Evolutionary conservation across 2,329 filamentous ascomycete genomes (phyloP), one percentile per base, ranked within the genome.

Genomic region (Lachnellula hyalina): DNA sequence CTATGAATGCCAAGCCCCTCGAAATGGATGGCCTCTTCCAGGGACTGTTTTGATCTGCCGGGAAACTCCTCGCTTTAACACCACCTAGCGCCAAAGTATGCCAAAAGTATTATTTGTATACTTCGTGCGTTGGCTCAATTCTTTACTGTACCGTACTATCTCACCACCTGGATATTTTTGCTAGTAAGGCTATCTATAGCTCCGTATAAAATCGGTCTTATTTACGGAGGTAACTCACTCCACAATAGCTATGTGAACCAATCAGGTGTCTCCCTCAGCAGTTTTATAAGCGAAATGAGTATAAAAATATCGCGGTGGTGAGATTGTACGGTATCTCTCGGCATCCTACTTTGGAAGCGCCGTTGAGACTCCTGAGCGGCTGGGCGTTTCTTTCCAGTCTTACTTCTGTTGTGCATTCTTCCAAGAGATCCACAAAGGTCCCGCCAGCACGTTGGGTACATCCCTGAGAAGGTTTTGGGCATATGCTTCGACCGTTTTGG

Each of bases 321-420:
- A 21, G 21, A 21, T 21, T 3, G 21, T 21, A 21, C 21, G 21
- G 21, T 21, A 53, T 57, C 55, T 53, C 56, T 59, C 50, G 61
- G 58, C 56, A 42, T 53, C 28, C 51, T 53, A n/a, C 42, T 53
- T 57, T 34, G 14, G 49, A 32, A 41, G 23, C 21, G 12, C 21
- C 44, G 21, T 41, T 55, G 56, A 51, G 54, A 56, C 59, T 60
- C 50, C 50, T 55, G 28, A 42, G n/a, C 21, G 3, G 21, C 21
- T 21, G 21, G 21, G 21, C 32, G 54, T 61, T 59, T 56, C 51
- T 48, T 36, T 58, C 49, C 42, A 34, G 47, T 53, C 58, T 60
- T 60, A 52, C 55, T n/a, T n/a, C 56, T 53, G 58, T 58, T 57
- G 51, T 58, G 54, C 48, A 47, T 25, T 25, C 6, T 25, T 5